These are phyloP conservation scores for Aspergillus sp. DNA, from an alignment of 2,329 filamentous ascomycete species.

Conservation along the genomic window DNA sequence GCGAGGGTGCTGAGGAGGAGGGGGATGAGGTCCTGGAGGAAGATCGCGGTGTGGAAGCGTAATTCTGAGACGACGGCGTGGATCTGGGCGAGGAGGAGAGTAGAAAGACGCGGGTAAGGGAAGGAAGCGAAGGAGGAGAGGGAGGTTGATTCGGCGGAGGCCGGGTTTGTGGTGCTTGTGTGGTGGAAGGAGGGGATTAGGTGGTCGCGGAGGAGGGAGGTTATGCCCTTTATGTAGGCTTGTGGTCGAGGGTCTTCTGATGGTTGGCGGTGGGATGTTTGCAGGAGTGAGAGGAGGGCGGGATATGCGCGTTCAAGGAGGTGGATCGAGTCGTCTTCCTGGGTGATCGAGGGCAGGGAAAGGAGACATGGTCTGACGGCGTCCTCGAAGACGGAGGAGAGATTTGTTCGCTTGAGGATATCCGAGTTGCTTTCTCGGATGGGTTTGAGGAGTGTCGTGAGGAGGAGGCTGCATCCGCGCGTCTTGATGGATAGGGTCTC, in stretches of 20 bases:
- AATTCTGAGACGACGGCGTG: constrained; percentile 20
- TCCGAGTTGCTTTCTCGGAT: constrained; percentile 28
- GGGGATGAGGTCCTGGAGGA: constrained; percentile 54
- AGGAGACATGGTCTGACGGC: constrained; percentile 55
- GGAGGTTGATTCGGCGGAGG: too few species aligned
- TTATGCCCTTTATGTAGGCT: constrained; percentile 15
- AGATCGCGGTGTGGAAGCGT: constrained; percentile 29
- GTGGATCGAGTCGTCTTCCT: constrained; percentile 57
- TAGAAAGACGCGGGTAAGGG: constrained; percentile 41
- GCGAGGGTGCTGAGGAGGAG: constrained; percentile 56
- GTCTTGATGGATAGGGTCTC: constrained; percentile 27
- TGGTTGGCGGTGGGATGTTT: constrained; percentile 31
- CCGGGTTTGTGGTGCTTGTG: constrained; percentile 38
- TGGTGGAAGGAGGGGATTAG: constrained; percentile 32
- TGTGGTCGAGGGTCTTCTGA: constrained; percentile 15
- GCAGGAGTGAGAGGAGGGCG: constrained; percentile 52
- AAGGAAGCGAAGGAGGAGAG: constrained; percentile 38
- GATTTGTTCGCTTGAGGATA: constrained; percentile 34
- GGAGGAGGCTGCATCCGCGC: constrained; percentile 30
- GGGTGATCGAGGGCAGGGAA: constrained; percentile 67
- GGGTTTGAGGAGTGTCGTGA: constrained; percentile 25
- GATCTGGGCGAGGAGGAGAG: constrained; percentile 27
- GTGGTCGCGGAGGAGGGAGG: constrained; percentile 23
- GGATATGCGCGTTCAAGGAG: constrained; percentile 59
- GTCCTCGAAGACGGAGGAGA: constrained; percentile 38